These are phyloP conservation scores for Priceomyces fermenticarens DNA, from an alignment of 805 yeast species.

Conservation along the genomic window DNA sequence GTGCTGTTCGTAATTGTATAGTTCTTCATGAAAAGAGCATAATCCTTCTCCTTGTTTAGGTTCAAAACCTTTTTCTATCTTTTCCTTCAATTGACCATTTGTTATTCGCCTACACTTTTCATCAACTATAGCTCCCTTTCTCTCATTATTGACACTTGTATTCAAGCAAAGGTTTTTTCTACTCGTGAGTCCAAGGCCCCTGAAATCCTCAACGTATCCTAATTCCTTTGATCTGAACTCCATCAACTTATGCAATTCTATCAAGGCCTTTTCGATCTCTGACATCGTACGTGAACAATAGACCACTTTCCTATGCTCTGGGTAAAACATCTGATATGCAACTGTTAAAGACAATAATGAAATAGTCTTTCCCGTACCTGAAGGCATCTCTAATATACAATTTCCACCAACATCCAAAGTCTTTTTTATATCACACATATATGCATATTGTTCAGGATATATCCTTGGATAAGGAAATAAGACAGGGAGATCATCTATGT, in stretches of 20 bases:
- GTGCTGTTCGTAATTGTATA: slow-evolving; percentile 83
- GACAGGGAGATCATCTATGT: slow-evolving; percentile 92
- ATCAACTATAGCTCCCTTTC: slow-evolving; percentile 90
- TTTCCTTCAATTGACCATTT: slow-evolving; percentile 78
- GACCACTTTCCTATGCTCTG: slow-evolving; percentile 89
- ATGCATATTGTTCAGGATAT: slow-evolving; percentile 97
- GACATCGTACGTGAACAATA: slow-evolving; percentile 99
- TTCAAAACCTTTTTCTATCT: slow-evolving; percentile 52
- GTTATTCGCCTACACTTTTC: slow-evolving; percentile 95
- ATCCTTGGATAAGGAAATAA: slow-evolving; percentile 94
- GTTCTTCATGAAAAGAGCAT: slow-evolving; percentile 89
- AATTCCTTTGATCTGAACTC: slow-evolving; percentile 77
- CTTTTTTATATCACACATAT: slow-evolving; percentile 93
- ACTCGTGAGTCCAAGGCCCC: slow-evolving; percentile 91
- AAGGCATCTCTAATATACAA: slow-evolving; percentile 97
- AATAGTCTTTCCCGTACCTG: slow-evolving; percentile 98
- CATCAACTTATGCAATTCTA: slow-evolving; percentile 87
- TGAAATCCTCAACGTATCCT: slow-evolving; percentile 84
- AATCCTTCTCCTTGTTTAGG: slow-evolving; percentile 41
- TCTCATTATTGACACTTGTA: slow-evolving; percentile 81
- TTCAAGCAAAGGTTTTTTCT: slow-evolving; percentile 93
- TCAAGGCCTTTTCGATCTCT: slow-evolving; percentile 94
- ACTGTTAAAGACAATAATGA: slow-evolving; percentile 87
- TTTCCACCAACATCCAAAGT: slow-evolving; percentile 96
- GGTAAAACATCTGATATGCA: slow-evolving; percentile 93